Evolutionary conservation across 2,329 filamentous ascomycete genomes (phyloP), one percentile per base, ranked within the genome.

Genomic region (Xylaria sp.): DNA sequence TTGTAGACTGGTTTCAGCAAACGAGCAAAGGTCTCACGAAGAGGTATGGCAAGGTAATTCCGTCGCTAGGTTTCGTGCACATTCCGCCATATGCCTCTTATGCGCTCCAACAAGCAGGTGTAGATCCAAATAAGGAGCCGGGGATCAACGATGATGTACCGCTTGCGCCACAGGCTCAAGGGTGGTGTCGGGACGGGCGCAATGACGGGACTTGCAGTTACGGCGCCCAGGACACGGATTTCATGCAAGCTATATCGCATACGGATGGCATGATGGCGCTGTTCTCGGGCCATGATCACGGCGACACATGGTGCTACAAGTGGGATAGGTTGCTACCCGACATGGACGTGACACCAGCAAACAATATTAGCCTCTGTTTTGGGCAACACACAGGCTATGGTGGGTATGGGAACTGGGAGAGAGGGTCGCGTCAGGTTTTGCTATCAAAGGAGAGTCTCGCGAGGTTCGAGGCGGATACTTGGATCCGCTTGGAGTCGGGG

Each of bases 321-420:
- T 84, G 80, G 81, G 73, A 81, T 13, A 54, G 31, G 1, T 33
- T 66, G 10, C 69, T 76, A 1, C 65, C 66, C 8, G 69, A 63
- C 4, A 71, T 73, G 67, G 67, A 67, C 1, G 72, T 76, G 1
- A 66, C 72, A 11, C 69, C 71, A 1, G 74, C 69, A 73, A 82
- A 76, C 73, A 79, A 75, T 11, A 46, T 76, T 9, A 73, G 67
- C 44, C 67, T 84, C 9, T 84, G 82, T 67, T 90, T 88, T 68
- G 86, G 87, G 4, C 85, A 89, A 65, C 88, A 89, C 66, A 83
- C 86, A 0, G 89, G 89, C 0, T 91, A 91, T 57, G 89, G 88
- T 0, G 89, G 89, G 0, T 91, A 91, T 67, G 86, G 87, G 0
- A 78, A 79, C 46, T 90, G 85, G 84, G 81, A 83, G 9, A 82